A percentile compares a stretch with the other conserved stretches of the same genome.
These are phyloP conservation scores for Areca catechu DNA, from an alignment of 176 grass and related monocot genomes.

Conservation along the genomic window DNA sequence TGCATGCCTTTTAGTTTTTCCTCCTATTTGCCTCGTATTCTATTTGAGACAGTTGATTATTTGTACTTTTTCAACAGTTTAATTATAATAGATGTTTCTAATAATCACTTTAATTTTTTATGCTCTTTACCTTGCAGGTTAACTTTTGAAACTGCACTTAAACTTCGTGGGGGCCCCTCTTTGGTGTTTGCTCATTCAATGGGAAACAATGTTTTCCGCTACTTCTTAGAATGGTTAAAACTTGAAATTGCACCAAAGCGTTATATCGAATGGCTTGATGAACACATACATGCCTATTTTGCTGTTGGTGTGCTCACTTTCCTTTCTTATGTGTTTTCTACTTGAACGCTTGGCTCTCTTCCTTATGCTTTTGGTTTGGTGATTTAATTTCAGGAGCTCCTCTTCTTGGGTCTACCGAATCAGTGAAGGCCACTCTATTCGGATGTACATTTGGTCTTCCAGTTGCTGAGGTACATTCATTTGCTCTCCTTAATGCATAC, in stretches of 20 bases:
- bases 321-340: slow-evolving; percentile 13
- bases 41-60: no score
- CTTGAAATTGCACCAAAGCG: slow-evolving; percentile 91
- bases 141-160: slow-evolving; percentile 87
- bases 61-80: no score
- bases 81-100: not conserved
- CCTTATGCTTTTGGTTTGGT: not conserved
- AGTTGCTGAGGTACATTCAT: slow-evolving; percentile 52
- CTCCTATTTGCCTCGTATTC: no score
- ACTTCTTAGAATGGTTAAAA: slow-evolving; percentile 96
- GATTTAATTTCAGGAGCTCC: slow-evolving; percentile 46
- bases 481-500: no score
- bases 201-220: slow-evolving; percentile 95
- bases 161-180: slow-evolving; percentile 82
- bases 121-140: slow-evolving; percentile 42
- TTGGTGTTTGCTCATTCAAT: slow-evolving; percentile 99
- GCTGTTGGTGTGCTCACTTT: slow-evolving; percentile 55
- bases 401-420: slow-evolving; percentile 80
- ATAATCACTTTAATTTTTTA: not conserved
- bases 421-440: slow-evolving; percentile 55
- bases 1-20: no score
- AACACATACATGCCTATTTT: slow-evolving; percentile 94
- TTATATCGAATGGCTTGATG: slow-evolving; percentile 77
- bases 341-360: no score
- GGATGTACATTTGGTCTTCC: slow-evolving; percentile 85